phyloP scores from a whole-genome alignment of 345 rosid genomes.

The Theobroma cacao region DNA sequence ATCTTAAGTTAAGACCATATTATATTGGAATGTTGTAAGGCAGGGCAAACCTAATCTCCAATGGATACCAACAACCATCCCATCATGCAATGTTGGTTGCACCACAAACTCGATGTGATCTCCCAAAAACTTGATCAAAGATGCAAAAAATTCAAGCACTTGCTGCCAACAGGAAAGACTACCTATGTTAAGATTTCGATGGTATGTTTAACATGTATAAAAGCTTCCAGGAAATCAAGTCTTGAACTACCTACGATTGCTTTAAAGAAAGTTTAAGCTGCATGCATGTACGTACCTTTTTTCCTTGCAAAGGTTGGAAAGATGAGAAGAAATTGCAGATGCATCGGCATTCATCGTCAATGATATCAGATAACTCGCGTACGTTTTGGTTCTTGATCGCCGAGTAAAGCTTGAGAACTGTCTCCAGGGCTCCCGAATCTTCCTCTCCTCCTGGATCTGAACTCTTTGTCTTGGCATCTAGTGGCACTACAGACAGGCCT shows the following conservation, averaged over 20 bases:
- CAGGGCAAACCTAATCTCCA: slow-evolving; percentile 64
- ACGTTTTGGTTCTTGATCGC: slow-evolving; percentile 51
- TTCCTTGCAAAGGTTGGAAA: slow-evolving; percentile 57
- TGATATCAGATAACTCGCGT: slow-evolving; percentile 44
- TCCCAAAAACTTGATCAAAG: slow-evolving; percentile 50
- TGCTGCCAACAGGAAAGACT: slow-evolving; percentile 36
- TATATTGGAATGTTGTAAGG: not conserved
- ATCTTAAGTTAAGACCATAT: not conserved
- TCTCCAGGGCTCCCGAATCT: slow-evolving; percentile 42
- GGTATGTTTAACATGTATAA: not conserved
- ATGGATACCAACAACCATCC: slow-evolving; percentile 57
- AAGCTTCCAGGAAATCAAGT: not conserved
- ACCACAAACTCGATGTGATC: slow-evolving; percentile 52
- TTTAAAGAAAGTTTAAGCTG: not conserved
- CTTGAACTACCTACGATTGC: not conserved
- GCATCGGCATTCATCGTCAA: slow-evolving; percentile 73
- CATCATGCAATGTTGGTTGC: slow-evolving; percentile 55
- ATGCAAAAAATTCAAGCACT: slow-evolving; percentile 64
- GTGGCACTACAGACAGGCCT: slow-evolving; percentile 16
- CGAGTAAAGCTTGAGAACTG: slow-evolving; percentile 55
- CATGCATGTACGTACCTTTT: slow-evolving; percentile 42
- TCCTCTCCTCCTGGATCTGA: slow-evolving; percentile 27
- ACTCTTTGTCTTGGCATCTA: slow-evolving; percentile 9
- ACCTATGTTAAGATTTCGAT: not conserved
- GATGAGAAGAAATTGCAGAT: slow-evolving; percentile 55